Conservation (phyloP, 129 eudicot genomes). For the Flaveria robusta region DNA sequence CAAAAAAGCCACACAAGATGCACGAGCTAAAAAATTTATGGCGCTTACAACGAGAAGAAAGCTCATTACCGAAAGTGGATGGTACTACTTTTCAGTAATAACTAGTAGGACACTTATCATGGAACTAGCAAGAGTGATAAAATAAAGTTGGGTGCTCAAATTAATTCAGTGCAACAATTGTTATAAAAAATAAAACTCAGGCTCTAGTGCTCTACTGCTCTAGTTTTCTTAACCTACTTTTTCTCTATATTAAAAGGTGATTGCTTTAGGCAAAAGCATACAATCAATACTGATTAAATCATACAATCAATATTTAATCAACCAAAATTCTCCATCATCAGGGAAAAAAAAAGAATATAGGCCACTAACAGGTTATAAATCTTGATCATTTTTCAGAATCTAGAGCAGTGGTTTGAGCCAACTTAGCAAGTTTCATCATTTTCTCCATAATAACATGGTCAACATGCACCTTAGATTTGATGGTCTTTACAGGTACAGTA, state of each 20-base stretch:
- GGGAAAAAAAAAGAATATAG: too few species aligned
- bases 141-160: neutral
- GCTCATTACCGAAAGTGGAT: neutral
- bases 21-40: neutral
- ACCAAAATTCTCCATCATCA: too few species aligned
- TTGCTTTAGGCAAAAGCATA: conserved; percentile 16
- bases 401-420: neutral
- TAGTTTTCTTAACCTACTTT: neutral
- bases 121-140: neutral
- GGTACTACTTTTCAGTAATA: neutral
- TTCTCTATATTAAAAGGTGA: neutral
- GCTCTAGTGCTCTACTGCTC: too few species aligned
- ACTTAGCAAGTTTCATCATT: neutral
- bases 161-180: conserved; percentile 8
- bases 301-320: neutral
- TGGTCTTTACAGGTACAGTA: neutral
- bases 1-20: neutral
- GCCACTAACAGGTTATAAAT: neutral
- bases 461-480: neutral
- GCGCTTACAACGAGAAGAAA: neutral
- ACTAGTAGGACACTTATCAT: neutral
- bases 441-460: neutral
- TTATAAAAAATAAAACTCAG: neutral
- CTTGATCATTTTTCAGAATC: neutral
- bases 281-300: neutral